Evolutionary conservation across 345 rosid species (phyloP).

Genomic region (Lumnitzera littorea): DNA sequence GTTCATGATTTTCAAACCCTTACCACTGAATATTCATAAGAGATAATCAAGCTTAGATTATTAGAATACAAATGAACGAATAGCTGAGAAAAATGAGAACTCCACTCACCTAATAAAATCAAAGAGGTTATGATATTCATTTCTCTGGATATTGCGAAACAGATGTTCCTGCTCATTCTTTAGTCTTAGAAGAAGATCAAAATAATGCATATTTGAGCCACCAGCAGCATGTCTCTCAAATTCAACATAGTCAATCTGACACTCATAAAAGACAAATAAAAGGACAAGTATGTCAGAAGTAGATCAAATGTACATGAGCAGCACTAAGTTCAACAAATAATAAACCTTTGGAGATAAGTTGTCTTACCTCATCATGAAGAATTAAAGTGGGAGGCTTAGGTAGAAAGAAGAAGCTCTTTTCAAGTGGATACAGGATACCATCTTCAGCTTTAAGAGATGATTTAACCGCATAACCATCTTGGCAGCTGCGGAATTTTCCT

Average conservation of each 20-base stretch:
- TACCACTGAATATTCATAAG: slow-evolving; percentile 37
- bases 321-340: no score
- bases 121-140: slow-evolving; percentile 86
- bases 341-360: no score
- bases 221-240: slow-evolving; percentile 99
- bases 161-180: slow-evolving; percentile 97
- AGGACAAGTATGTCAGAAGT: no score
- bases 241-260: slow-evolving; percentile 87
- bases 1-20: slow-evolving; percentile 90
- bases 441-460: slow-evolving; percentile 98
- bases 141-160: slow-evolving; percentile 93
- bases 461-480: slow-evolving; percentile 98
- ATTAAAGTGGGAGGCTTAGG: slow-evolving; percentile 99
- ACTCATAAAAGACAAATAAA: no score
- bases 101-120: slow-evolving; percentile 66
- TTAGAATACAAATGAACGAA: not conserved
- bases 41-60: not conserved
- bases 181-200: slow-evolving; percentile 85
- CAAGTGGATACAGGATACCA: slow-evolving; percentile 91
- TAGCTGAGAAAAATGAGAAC: not conserved
- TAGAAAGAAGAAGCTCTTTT: slow-evolving; percentile 91
- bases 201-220: slow-evolving; percentile 98
- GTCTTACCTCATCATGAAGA: slow-evolving; percentile 86
- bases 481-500: slow-evolving; percentile 94
- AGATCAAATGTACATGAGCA: no score